Base-by-base conservation (phyloP, 176 grass and related monocot genomes). In the Poa annua region DNA sequence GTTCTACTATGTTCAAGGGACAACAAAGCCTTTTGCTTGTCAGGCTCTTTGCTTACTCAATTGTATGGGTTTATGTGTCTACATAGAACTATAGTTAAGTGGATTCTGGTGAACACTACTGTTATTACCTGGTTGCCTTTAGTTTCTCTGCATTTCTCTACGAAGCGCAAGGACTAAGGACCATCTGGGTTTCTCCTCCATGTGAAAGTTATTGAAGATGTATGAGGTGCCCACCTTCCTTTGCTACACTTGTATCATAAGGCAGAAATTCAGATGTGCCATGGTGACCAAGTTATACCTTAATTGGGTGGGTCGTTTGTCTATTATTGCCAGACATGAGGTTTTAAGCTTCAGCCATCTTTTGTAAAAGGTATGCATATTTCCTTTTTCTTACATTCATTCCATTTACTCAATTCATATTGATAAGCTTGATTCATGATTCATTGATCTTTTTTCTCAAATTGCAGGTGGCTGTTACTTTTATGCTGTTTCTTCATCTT, bases 81-180 rank as follows among this genome's bases (percentile, higher is more conserved):
- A 65, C 89, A 76, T 88, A 92, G 86, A 88, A 80, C 83, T 92
- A 86, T 74, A 88, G 85, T 88, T 91, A 75, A 90, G 71, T 81
- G 75, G 83, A 53, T 88, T 51, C 76, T 83, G 68, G 50, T 78
- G 78, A 83, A 79, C 51, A 73, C 59, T 88, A 73, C 51, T 88
- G 67, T 85, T 89, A 80, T 88, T 92, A 57, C 83, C 70, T 80
- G 83, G 69, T 86, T 92, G 51, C 50, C 41, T 79, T 83, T 91
- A 91, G 86, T 79, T 86, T 92, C 60, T 85, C 25, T 86, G 29
- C 20, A 67, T 74, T 75, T 82, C 73, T 61, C 61, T 79, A 24
- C 15, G 10, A 53, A 73, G 42, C 51, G 51, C 71, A 74, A 74
- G 47, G 71, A 51, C 45, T 33, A 91, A 83, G 67, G 41, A 83